Evolutionary conservation across 352 stramenopile species (phyloP).

Genomic region (Phytopythium mirpurense): DNA sequence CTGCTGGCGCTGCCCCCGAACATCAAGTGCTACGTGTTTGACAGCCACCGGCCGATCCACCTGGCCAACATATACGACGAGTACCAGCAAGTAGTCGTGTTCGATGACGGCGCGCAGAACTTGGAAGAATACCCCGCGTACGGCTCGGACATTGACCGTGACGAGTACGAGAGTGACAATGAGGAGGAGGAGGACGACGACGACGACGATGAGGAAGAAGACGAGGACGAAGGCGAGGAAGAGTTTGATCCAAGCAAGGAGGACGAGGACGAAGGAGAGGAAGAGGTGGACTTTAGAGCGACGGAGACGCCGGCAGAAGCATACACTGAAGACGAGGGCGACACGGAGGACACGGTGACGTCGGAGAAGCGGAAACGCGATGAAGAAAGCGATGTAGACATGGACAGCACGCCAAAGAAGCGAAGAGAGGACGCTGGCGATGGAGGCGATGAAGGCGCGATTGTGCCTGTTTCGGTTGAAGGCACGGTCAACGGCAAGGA

Average conservation of each 20-base stretch:
- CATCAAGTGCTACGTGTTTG: slow-evolving; percentile 92
- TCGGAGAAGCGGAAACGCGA: slow-evolving; percentile 29
- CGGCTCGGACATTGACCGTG: slow-evolving; percentile 73
- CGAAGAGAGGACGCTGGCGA: slow-evolving; percentile 26
- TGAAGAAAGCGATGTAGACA: slow-evolving; percentile 32
- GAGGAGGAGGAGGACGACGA: slow-evolving; percentile 56
- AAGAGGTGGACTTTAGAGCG: slow-evolving; percentile 28
- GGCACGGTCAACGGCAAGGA: slow-evolving; percentile 24
- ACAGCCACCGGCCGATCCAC: slow-evolving; percentile 95
- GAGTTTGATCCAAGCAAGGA: slow-evolving; percentile 48
- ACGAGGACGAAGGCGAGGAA: slow-evolving; percentile 35
- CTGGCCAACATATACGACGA: slow-evolving; percentile 94
- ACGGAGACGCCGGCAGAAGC: slow-evolving; percentile 5
- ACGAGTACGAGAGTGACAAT: slow-evolving; percentile 49
- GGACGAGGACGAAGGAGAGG: slow-evolving; percentile 48
- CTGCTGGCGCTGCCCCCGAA: slow-evolving; percentile 64
- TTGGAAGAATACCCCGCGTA: slow-evolving; percentile 80
- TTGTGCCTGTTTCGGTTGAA: slow-evolving; percentile 14
- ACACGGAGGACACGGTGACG: slow-evolving; percentile 15
- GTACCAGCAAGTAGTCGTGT: slow-evolving; percentile 73
- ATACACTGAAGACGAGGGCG: slow-evolving; percentile 11
- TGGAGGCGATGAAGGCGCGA: slow-evolving; percentile 17
- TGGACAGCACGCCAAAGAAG: slow-evolving; percentile 17
- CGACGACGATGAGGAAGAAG: slow-evolving; percentile 40
- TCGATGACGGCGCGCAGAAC: slow-evolving; percentile 68